phyloP scores from a whole-genome alignment of 208 protist genomes.

The Trypanosoma cruzi region DNA sequence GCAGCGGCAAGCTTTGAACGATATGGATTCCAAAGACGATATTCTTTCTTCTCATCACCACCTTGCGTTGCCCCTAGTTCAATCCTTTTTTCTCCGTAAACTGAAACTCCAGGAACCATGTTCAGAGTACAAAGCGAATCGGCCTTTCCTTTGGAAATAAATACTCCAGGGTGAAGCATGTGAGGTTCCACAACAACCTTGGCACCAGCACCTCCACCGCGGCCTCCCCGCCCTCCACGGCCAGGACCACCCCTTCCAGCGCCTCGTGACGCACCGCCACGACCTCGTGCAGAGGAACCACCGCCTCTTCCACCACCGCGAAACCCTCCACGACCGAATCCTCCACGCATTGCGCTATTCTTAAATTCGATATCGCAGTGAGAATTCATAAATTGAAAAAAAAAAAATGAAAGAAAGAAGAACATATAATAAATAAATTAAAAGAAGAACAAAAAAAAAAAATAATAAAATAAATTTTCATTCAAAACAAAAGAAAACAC shows the following conservation, averaged over 20 bases:
- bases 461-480: not conserved
- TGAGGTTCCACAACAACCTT: conserved; percentile 98
- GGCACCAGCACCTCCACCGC: conserved; percentile 86
- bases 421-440: not conserved
- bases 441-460: not conserved
- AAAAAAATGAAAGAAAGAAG: conserved; percentile 6
- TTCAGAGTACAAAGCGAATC: conserved; percentile 98
- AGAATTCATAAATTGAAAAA: not conserved
- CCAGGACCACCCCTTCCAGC: conserved; percentile 51
- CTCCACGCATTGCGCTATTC: conserved; percentile 18
- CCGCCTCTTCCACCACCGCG: conserved; percentile 52
- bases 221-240: conserved; percentile 59
- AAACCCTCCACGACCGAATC: conserved; percentile 21
- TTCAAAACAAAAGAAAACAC: not conserved
- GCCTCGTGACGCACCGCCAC: conserved; percentile 37
- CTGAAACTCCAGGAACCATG: conserved; percentile 98
- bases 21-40: conserved; percentile 99
- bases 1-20: conserved; percentile 99
- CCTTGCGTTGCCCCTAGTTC: conserved; percentile 73
- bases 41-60: conserved; percentile 98
- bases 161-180: conserved; percentile 97
- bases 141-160: conserved; percentile 98
- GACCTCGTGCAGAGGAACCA: conserved; percentile 43
- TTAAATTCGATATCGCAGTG: not conserved
- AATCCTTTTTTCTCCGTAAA: conserved; percentile 99